A percentile compares a stretch with the other conserved stretches of the same genome.
phyloP scores from a whole-genome alignment of 768 basidiomycete genomes.

The Lactarius hengduanensis region DNA sequence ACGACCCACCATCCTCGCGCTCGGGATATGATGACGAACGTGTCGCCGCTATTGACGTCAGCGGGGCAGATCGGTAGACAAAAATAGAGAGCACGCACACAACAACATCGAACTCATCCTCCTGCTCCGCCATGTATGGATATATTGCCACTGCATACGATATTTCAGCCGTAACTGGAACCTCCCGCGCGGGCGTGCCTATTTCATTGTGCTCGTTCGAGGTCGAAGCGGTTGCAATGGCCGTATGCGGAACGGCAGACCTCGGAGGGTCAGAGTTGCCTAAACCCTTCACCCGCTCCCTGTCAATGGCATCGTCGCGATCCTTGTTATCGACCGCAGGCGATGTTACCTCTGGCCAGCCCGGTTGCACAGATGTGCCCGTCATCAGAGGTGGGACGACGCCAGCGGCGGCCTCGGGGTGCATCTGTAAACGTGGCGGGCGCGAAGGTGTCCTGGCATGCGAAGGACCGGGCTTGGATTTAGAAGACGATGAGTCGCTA shows the following conservation, averaged over 20 bases:
- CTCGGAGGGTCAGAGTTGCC: slow-evolving; percentile 32
- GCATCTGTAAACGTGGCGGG: slow-evolving; percentile 70
- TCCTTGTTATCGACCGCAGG: slow-evolving; percentile 50
- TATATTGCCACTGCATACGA: slow-evolving; percentile 98
- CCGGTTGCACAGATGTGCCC: slow-evolving; percentile 56
- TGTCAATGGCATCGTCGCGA: slow-evolving; percentile 42
- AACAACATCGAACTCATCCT: slow-evolving; percentile 97
- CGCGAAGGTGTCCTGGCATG: slow-evolving; percentile 41
- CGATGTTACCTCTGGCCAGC: slow-evolving; percentile 75
- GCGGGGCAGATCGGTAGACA: slow-evolving; percentile 21
- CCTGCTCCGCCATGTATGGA: slow-evolving; percentile 97
- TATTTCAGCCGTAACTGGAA: slow-evolving; percentile 47
- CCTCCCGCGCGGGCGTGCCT: slow-evolving; percentile 34
- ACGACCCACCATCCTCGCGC: slow-evolving; percentile 99
- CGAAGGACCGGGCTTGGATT: slow-evolving; percentile 40
- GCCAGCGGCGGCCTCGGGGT: slow-evolving; percentile 47
- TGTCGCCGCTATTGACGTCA: slow-evolving; percentile 64
- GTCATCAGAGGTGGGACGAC: slow-evolving; percentile 52
- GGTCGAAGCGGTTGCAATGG: slow-evolving; percentile 29
- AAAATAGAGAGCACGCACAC: slow-evolving; percentile 58
- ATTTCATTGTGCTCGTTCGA: slow-evolving; percentile 29
- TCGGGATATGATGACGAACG: slow-evolving; percentile 88
- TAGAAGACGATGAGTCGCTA: slow-evolving; percentile 31
- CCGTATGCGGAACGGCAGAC: slow-evolving; percentile 39
- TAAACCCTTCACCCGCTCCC: slow-evolving; percentile 19